A percentile compares a stretch with the other conserved stretches of the same genome.
These are phyloP conservation scores for Trichophaea hybrida DNA, from an alignment of 2,329 filamentous ascomycete genomes.

Conservation along the genomic window DNA sequence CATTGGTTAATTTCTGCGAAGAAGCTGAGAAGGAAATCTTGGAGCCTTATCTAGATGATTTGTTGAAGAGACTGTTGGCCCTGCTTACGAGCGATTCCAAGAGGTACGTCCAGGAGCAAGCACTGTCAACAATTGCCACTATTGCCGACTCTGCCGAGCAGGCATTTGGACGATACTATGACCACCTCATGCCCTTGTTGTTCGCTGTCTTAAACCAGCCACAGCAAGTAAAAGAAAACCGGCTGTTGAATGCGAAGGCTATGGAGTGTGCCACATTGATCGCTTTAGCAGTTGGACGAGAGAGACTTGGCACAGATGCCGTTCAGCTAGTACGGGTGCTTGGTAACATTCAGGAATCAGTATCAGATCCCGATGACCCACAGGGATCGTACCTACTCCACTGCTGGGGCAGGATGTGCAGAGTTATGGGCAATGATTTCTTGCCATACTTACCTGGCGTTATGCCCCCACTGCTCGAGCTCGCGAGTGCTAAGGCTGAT, in stretches of 20 bases:
- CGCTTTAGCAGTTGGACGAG: constrained; percentile 83
- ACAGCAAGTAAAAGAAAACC: constrained; percentile 64
- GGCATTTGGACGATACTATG: constrained; percentile 89
- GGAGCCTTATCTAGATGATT: constrained; percentile 81
- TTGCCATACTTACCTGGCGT: constrained; percentile 82
- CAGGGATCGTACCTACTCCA: constrained; percentile 95
- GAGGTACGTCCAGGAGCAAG: constrained; percentile 94
- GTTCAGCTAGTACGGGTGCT: constrained; percentile 76
- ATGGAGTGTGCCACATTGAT: constrained; percentile 99
- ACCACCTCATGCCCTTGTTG: constrained; percentile 84
- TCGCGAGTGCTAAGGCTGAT: constrained; percentile 89
- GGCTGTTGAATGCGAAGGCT: constrained; percentile 82
- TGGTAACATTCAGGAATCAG: constrained; percentile 70
- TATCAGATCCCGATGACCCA: constrained; percentile 83
- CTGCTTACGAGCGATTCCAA: constrained; percentile 72
- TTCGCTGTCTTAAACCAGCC: constrained; percentile 81
- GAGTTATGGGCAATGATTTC: constrained; percentile 80
- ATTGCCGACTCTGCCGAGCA: constrained; percentile 97
- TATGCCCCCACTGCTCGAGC: constrained; percentile 81
- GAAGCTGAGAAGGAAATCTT: constrained; percentile 86
- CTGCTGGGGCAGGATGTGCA: constrained; percentile 98
- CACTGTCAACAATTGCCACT: constrained; percentile 91
- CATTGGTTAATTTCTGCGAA: constrained; percentile 96
- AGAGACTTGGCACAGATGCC: constrained; percentile 77
- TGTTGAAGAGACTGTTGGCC: constrained; percentile 71